phyloP scores from a whole-genome alignment of 1,284 basidiomycete species.

The Cutaneotrichosporon cutaneum region DNA sequence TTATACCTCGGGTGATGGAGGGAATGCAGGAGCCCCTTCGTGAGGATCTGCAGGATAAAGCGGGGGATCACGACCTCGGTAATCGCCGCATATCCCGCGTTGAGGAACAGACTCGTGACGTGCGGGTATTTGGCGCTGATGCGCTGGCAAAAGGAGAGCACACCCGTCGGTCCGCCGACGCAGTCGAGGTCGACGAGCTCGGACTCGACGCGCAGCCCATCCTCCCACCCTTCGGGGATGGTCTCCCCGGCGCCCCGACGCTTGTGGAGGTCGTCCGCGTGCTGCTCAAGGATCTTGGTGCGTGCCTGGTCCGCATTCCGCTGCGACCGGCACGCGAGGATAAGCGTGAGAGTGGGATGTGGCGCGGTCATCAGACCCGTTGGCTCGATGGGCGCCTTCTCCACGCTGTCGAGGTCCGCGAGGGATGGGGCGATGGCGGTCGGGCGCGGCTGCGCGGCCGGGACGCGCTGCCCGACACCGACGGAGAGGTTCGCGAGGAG shows the following conservation, averaged over 20 bases:
- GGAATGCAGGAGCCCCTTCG: slow-evolving; percentile 50
- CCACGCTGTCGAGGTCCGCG: background rate
- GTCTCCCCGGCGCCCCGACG: slow-evolving; percentile 41
- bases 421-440: slow-evolving; percentile 34
- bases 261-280: slow-evolving; percentile 57
- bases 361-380: slow-evolving; percentile 21
- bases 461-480: slow-evolving; percentile 31
- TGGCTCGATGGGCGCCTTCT: too few species aligned
- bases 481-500: slow-evolving; percentile 68
- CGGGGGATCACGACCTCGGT: slow-evolving; percentile 60
- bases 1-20: slow-evolving; percentile 65
- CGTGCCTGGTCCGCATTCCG: slow-evolving; percentile 66
- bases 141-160: slow-evolving; percentile 64
- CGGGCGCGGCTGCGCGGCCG: slow-evolving; percentile 30
- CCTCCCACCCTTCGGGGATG: slow-evolving; percentile 60
- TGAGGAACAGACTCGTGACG: slow-evolving; percentile 75
- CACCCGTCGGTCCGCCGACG: slow-evolving; percentile 59
- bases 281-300: slow-evolving; percentile 58
- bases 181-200: slow-evolving; percentile 64
- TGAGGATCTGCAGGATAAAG: slow-evolving; percentile 60
- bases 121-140: slow-evolving; percentile 59
- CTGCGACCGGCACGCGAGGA: slow-evolving; percentile 75
- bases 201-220: slow-evolving; percentile 63
- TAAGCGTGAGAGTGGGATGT: slow-evolving; percentile 65
- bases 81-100: slow-evolving; percentile 69